A percentile compares a stretch with the other conserved stretches of the same genome.
phyloP scores from a whole-genome alignment of 2,329 filamentous ascomycete genomes.

The Ophiostoma ips region DNA sequence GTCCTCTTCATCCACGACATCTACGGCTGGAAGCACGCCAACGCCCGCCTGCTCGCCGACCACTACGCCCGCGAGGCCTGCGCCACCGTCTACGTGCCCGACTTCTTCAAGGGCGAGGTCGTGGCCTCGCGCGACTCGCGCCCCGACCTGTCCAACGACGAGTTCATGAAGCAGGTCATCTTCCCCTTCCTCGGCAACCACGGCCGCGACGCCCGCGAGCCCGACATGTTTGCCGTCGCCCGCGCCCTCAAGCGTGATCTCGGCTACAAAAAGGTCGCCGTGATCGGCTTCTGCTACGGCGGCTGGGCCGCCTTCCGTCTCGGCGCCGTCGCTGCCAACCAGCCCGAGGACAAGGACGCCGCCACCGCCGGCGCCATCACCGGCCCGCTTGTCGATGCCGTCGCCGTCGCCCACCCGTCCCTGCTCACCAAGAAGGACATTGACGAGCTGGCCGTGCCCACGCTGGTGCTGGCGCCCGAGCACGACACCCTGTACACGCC shows the following conservation, averaged over 20 bases:
- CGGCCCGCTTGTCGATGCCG: slow-evolving; percentile 29
- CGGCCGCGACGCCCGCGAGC: slow-evolving; percentile 22
- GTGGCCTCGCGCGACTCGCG: slow-evolving; percentile 8
- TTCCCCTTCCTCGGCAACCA: slow-evolving; percentile 24
- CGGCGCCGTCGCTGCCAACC: slow-evolving; percentile 21
- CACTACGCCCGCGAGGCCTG: slow-evolving; percentile 29
- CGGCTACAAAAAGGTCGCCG: slow-evolving; percentile 22
- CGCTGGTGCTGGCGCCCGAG: slow-evolving; percentile 38
- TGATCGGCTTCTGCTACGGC: slow-evolving; percentile 36
- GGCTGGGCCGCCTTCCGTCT: slow-evolving; percentile 37
- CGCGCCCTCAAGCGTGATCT: slow-evolving; percentile 22
- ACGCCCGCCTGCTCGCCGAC: slow-evolving; percentile 35
- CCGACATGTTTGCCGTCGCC: slow-evolving; percentile 26
- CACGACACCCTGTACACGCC: slow-evolving; percentile 26
- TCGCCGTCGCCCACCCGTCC: slow-evolving; percentile 31
- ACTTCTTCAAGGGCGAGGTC: slow-evolving; percentile 29
- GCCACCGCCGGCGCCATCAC: slow-evolving; percentile 7
- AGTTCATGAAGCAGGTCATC: slow-evolving; percentile 21
- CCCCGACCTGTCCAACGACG: slow-evolving; percentile 16
- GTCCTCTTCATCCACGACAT: slow-evolving; percentile 36
- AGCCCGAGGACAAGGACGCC: slow-evolving; percentile 6
- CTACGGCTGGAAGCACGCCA: slow-evolving; percentile 35
- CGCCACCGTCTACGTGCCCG: slow-evolving; percentile 33
- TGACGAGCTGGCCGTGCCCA: slow-evolving; percentile 29
- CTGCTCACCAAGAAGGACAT: slow-evolving; percentile 31